These are phyloP conservation scores for Letharia lupina DNA, from an alignment of 495 filamentous ascomycete species.

Conservation along the genomic window DNA sequence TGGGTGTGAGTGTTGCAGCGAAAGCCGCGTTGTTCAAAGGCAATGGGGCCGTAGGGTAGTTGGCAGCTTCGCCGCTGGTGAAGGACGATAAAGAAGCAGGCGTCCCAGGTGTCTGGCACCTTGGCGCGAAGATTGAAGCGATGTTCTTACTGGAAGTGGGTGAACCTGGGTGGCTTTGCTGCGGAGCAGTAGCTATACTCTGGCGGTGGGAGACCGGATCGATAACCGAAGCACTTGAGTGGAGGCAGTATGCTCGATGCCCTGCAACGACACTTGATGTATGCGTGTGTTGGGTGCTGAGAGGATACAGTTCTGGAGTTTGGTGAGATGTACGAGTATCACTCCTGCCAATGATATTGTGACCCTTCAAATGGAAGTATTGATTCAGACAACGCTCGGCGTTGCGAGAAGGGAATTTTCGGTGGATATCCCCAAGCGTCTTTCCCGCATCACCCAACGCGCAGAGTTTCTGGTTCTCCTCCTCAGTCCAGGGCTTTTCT, in stretches of 20 bases:
- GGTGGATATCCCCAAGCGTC: neutral
- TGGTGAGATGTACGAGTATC: neutral
- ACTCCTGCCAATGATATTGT: neutral
- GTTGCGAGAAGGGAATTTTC: neutral
- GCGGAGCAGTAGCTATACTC: neutral
- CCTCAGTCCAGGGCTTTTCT: neutral
- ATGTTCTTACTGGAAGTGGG: neutral
- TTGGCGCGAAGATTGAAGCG: neutral
- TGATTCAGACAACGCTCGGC: neutral
- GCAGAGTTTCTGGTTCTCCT: neutral
- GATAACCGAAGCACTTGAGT: neutral
- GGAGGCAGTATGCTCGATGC: neutral
- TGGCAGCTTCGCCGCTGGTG: neutral
- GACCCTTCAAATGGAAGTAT: neutral
- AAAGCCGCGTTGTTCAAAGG: neutral
- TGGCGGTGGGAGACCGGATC: neutral
- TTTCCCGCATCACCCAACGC: neutral
- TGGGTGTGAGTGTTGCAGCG: neutral
- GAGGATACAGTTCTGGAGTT: neutral
- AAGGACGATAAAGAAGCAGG: neutral
- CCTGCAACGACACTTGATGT: neutral
- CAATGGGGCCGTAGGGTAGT: neutral
- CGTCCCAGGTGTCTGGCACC: neutral
- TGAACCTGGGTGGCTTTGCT: neutral
- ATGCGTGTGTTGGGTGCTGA: neutral